Base-by-base conservation (phyloP, 1,139 yeast species). In the Eremothecium gossypii region DNA sequence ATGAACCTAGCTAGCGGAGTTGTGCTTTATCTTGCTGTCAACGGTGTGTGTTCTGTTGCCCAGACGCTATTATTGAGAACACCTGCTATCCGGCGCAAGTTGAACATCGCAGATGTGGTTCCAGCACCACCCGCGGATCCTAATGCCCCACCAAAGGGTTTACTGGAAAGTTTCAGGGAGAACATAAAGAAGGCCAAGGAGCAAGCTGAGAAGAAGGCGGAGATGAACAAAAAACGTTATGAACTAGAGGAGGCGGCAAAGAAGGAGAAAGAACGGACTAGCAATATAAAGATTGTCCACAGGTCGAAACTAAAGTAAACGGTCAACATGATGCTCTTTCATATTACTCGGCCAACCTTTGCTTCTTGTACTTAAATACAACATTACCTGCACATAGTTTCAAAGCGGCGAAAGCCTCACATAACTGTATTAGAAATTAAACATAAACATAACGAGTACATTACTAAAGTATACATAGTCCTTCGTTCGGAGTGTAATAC, bases 1-100 rank as follows among this genome's bases (percentile, higher is more conserved):
- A 84, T 83, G 79, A 75, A 80, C 43, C 73, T 91, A 57, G 82
- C 95, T 2, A 77, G 95, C 3, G 94, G 84, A 27, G 86, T 87
- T 31, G 81, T 87, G 52, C 69, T 86, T 43, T 89, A 87, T 59
- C 85, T 91, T 63, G 81, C 93, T 7, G 77, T 83, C 34, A 86
- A 86, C 60, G 85, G 95, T 43, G 54, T 79, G 10, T 75, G 77
- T 51, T 83, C 96, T 0, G 74, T 84, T 42, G 45, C 76, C 11
- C 97, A 89, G 67, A 76, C 91, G 10, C 58, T 74, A 39, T 54
- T 83, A 12, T 71, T 91, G 55, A 78, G 81, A 58, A 74, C 71
- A 49, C 65, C 71, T 39, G 53, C 64, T 44, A 75, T 83, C 58
- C 76, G 96, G 61, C 69, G 67, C 39, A 46, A 66, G 45, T 64